Evolutionary conservation across 257 asterid genomes (phyloP).

Genomic region (Ocimum tenuiflorum): DNA sequence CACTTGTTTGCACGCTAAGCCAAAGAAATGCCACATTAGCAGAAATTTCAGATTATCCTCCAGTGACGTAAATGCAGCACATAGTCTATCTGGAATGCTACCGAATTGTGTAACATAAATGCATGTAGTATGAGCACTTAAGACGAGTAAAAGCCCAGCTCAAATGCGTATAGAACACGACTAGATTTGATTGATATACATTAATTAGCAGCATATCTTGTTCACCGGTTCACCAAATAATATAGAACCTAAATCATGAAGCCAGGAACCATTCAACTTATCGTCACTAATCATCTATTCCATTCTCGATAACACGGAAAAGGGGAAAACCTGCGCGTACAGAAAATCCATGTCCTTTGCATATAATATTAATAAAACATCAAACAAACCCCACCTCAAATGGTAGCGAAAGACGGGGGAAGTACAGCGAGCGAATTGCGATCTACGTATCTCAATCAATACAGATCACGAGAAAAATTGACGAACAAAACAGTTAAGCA

Average conservation of each 20-base stretch:
- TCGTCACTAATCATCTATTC: neutral
- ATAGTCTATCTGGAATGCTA: neutral
- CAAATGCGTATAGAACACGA: neutral
- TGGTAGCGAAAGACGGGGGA: neutral
- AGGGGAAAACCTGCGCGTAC: neutral
- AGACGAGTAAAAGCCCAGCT: neutral
- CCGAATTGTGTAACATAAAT: neutral
- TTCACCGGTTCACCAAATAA: neutral
- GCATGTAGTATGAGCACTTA: neutral
- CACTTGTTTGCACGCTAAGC: neutral
- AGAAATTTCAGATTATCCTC: neutral
- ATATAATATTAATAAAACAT: neutral
- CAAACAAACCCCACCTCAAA: neutral
- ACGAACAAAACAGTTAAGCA: neutral
- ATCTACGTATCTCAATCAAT: slow-evolving; percentile 16
- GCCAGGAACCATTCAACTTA: neutral
- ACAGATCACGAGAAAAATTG: slow-evolving; percentile 15
- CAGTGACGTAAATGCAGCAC: neutral
- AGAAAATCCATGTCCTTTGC: neutral
- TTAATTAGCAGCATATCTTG: neutral
- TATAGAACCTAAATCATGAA: neutral
- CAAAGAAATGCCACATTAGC: neutral
- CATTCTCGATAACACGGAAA: too few species aligned
- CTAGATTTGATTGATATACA: neutral
- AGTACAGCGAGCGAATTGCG: slow-evolving; percentile 1